Conservation (phyloP, 768 basidiomycete genomes). For the Boletus rex-veris region DNA sequence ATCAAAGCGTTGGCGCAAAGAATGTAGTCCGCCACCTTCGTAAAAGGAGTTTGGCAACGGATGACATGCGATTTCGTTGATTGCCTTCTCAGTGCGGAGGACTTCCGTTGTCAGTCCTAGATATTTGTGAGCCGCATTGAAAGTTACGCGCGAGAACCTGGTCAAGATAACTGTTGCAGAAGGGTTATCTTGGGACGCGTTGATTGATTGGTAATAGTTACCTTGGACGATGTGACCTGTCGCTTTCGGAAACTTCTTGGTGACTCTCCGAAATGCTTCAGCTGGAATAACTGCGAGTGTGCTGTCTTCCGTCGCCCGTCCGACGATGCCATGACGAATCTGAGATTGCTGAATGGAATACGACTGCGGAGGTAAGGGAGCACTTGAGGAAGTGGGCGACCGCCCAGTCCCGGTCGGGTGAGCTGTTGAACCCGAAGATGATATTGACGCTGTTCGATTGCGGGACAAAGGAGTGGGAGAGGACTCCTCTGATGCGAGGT, state of each 20-base stretch:
- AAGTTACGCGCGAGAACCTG: conserved; percentile 94
- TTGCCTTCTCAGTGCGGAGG: conserved; percentile 92
- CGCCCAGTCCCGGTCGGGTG: conserved; percentile 37
- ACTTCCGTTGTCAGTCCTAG: conserved; percentile 94
- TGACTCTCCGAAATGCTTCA: conserved; percentile 90
- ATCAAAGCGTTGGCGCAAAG: conserved; percentile 88
- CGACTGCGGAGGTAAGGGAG: conserved; percentile 23
- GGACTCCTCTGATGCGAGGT: conserved; percentile 36
- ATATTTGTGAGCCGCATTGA: conserved; percentile 95
- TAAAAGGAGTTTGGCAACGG: conserved; percentile 91
- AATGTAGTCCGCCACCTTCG: conserved; percentile 84
- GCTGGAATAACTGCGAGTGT: conserved; percentile 99
- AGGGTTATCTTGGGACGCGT: conserved; percentile 11
- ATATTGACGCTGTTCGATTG: conserved; percentile 52
- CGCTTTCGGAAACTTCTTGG: conserved; percentile 95
- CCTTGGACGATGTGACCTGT: conserved; percentile 96
- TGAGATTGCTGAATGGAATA: conserved; percentile 28
- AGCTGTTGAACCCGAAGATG: conserved; percentile 68
- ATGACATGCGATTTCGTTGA: conserved; percentile 96
- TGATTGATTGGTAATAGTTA: conserved; percentile 22
- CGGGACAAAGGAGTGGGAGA: conserved; percentile 30
- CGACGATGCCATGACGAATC: conserved; percentile 71
- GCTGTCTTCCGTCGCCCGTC: conserved; percentile 90
- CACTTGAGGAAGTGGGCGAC: conserved; percentile 12
- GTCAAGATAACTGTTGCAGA: conserved; percentile 78